A percentile compares a stretch with the other conserved stretches of the same genome.
These are phyloP conservation scores for Tricholoma sp. DNA, from an alignment of 768 basidiomycete genomes.

Conservation along the genomic window DNA sequence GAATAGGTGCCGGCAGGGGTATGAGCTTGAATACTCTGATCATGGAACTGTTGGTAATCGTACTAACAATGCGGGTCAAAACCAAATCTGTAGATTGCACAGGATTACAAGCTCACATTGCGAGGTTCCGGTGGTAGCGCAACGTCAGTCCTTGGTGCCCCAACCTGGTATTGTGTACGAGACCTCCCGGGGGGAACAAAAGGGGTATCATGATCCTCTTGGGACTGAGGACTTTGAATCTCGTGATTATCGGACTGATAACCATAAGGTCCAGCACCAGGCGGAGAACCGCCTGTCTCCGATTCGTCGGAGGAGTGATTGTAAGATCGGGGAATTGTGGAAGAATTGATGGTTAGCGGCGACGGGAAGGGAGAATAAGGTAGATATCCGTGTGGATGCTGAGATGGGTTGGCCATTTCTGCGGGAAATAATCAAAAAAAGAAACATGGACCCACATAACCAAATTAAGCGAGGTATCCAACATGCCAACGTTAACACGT, in stretches of 20 bases:
- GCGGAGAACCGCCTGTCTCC: conserved; percentile 10
- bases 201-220: not conserved
- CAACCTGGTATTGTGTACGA: not conserved
- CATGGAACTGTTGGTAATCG: not conserved
- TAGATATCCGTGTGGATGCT: conserved; percentile 6
- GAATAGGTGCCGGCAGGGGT: not conserved
- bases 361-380: conserved; percentile 4
- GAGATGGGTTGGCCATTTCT: conserved; percentile 10
- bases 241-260: conserved; percentile 8
- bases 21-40: not conserved
- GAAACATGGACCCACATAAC: conserved; percentile 13
- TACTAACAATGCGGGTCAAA: not conserved
- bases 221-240: not conserved
- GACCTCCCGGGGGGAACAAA: conserved; percentile 2
- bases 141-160: not conserved
- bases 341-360: conserved; percentile 4
- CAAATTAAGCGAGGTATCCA: not conserved
- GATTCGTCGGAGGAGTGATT: conserved; percentile 15
- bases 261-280: conserved; percentile 9
- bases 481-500: too few relatives aligned
- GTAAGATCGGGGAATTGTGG: conserved; percentile 12
- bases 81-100: not conserved
- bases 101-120: not conserved
- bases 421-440: conserved; percentile 9
- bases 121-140: not conserved